These are phyloP conservation scores for Stachybotrys chlorohalonatus DNA, from an alignment of 2,329 filamentous ascomycete genomes.

Conservation along the genomic window DNA sequence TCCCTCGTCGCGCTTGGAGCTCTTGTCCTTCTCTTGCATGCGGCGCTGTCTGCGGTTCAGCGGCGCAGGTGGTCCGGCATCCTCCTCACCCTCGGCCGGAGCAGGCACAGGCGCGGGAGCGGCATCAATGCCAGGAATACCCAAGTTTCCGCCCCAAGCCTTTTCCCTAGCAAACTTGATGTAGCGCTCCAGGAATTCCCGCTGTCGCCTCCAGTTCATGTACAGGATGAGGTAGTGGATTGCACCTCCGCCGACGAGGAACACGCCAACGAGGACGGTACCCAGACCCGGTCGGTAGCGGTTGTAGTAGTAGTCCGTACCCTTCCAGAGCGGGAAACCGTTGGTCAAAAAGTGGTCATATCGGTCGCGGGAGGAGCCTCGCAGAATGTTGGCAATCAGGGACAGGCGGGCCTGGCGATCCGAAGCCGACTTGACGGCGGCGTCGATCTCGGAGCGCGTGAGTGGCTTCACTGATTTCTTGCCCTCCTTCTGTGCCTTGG, in stretches of 20 bases:
- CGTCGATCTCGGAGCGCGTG: constrained; percentile 63
- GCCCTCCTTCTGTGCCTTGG: constrained; percentile 39
- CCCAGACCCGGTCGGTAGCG: constrained; percentile 86
- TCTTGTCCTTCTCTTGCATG: constrained; percentile 79
- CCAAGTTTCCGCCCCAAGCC: constrained; percentile 80
- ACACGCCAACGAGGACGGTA: constrained; percentile 71
- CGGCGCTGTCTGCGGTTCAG: constrained; percentile 83
- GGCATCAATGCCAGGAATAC: constrained; percentile 57
- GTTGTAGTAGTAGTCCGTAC: constrained; percentile 96
- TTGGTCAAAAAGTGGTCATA: constrained; percentile 93
- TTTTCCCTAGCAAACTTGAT: constrained; percentile 80
- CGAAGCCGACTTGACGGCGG: constrained; percentile 70
- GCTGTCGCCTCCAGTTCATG: constrained; percentile 81
- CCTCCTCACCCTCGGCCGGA: constrained; percentile 36
- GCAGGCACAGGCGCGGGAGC: constrained; percentile 31
- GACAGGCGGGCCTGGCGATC: constrained; percentile 78
- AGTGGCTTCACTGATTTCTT: constrained; percentile 60
- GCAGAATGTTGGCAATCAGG: constrained; percentile 77
- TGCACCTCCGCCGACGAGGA: constrained; percentile 73
- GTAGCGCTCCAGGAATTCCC: constrained; percentile 85
- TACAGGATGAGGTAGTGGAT: constrained; percentile 81
- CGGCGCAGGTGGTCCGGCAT: constrained; percentile 40
- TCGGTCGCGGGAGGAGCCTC: constrained; percentile 69
- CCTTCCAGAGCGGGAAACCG: constrained; percentile 94
- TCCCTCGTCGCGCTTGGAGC: constrained; percentile 60